Percentiles rank a stretch among this genome's conserved stretches.
These are phyloP conservation scores for Didymella segeticola DNA, from an alignment of 2,329 filamentous ascomycete species.

Conservation along the genomic window DNA sequence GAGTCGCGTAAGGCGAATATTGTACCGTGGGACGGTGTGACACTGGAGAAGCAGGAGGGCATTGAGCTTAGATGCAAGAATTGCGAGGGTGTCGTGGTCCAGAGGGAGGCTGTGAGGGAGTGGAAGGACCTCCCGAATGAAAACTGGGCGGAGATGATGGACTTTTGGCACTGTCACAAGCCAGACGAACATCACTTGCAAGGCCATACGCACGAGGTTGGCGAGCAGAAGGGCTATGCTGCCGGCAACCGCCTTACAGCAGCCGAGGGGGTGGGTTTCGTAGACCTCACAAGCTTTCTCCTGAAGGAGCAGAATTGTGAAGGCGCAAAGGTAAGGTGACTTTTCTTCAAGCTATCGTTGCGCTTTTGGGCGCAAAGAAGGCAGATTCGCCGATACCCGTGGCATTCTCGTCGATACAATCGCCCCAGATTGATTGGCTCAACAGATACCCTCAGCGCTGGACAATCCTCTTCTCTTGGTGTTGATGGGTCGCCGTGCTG, in stretches of 20 bases:
- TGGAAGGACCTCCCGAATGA: conserved; percentile 97
- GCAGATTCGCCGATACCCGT: conserved; percentile 55
- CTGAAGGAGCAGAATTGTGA: conserved; percentile 71
- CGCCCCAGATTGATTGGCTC: conserved; percentile 58
- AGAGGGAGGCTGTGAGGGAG: conserved; percentile 39
- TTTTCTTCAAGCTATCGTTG: neutral
- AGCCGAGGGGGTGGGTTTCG: conserved; percentile 71
- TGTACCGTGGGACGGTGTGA: conserved; percentile 54
- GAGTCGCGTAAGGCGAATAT: conserved; percentile 46
- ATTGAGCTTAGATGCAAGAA: conserved; percentile 37
- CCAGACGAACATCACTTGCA: conserved; percentile 69
- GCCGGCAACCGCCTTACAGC: conserved; percentile 77
- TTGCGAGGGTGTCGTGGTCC: conserved; percentile 31
- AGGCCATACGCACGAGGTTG: conserved; percentile 49
- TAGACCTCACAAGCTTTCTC: conserved; percentile 81
- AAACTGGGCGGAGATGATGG: conserved; percentile 99
- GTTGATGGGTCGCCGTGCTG: conserved; percentile 38
- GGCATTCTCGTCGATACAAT: conserved; percentile 65
- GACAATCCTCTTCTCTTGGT: conserved; percentile 38
- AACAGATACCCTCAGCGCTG: conserved; percentile 29
- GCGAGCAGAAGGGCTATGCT: conserved; percentile 72
- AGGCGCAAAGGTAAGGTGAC: conserved; percentile 52
- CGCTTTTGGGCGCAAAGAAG: conserved; percentile 61
- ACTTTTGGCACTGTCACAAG: conserved; percentile 99
- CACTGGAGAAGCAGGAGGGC: conserved; percentile 32